A percentile compares a stretch with the other conserved stretches of the same genome.
Evolutionary conservation across 192 early-diverging fungal genomes (phyloP).

Genomic region (Dissophora globulifera): DNA sequence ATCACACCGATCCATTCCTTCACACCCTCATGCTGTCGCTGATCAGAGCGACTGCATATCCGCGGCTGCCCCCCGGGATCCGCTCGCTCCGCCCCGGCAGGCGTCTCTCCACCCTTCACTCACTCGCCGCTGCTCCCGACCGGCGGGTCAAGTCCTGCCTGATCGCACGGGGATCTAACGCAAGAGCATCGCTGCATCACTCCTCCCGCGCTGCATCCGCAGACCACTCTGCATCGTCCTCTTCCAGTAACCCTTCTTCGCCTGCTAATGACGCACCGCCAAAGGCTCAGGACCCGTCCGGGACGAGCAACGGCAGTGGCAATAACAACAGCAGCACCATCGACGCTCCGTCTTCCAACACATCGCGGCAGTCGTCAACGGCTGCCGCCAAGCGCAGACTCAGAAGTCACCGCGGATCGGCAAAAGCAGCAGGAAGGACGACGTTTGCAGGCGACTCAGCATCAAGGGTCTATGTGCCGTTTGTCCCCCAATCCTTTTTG

Average conservation of each 20-base stretch:
- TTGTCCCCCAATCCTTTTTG: conserved; percentile 25
- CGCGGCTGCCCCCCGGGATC: background rate
- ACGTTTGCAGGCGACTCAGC: background rate
- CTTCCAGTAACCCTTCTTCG: background rate
- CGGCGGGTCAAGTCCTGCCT: background rate
- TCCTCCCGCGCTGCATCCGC: background rate
- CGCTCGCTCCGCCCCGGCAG: no score
- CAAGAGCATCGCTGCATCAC: conserved; percentile 6
- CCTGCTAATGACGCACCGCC: background rate
- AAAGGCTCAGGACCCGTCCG: background rate
- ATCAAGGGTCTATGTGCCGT: conserved; percentile 29
- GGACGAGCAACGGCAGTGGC: conserved; percentile 1
- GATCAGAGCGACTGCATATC: conserved; percentile 15
- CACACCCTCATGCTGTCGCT: conserved; percentile 20
- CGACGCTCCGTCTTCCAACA: background rate
- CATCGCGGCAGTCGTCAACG: conserved; percentile 1
- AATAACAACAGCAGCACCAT: conserved; percentile 1
- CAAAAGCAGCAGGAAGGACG: background rate
- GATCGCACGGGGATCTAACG: background rate
- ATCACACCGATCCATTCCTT: background rate
- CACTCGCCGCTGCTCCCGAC: background rate
- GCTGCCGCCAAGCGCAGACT: conserved; percentile 5
- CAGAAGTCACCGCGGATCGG: conserved; percentile 5
- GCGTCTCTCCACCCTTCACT: no score
- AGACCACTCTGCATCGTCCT: background rate